Base-by-base conservation (phyloP, 306 rosid genomes). In the Glycine soja region DNA sequence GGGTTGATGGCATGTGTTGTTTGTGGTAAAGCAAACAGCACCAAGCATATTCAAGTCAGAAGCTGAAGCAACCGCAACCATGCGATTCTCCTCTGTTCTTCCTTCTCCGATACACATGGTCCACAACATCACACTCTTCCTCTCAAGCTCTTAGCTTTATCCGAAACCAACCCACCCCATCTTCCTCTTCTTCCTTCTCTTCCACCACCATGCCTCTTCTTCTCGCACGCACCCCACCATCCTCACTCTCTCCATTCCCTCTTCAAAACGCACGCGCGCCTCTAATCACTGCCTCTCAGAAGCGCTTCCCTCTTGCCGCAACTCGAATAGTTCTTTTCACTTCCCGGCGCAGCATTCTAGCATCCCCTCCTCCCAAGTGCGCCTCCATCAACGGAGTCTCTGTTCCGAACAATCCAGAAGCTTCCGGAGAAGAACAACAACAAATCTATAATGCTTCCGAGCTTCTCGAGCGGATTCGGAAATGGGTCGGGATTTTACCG, bases 381-480 rank as follows among this genome's bases (percentile, higher is more conserved):
- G 87, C 97, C 2, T 88, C 94, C 51, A 80, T 93, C 24, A 85
- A 90, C 16, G 97, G 93, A 36, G 74, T 89, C 32, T 90, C 91
- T 1, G 48, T 88, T n/a, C 87, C 82, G 40, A 83, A 82, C 58
- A 72, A 61, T 80, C 53, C 86, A 53, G 88, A 85, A 48, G 74
- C 67, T 83, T 76, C 78, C 5, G 19, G 14, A 15, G 86, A 81
- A 62, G 30, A 24, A 24, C 30, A 24, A 24, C 30, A 24, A 1
- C 36, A 12, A 3, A 1, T 72, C 36, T 78, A 86, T 24, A 24
- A 24, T 42, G 75, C 66, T 32, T 14, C 18, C 51, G 86, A 85
- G 42, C 36, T 85, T 24, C 9, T 79, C 2, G 83, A 87, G 45
- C 72, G 57, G 78, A 74, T 91, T 10, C 80, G 85, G 40, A 77